Evolutionary conservation across 441 rosid genomes (phyloP).

Genomic region (Erysimum pusillum): DNA sequence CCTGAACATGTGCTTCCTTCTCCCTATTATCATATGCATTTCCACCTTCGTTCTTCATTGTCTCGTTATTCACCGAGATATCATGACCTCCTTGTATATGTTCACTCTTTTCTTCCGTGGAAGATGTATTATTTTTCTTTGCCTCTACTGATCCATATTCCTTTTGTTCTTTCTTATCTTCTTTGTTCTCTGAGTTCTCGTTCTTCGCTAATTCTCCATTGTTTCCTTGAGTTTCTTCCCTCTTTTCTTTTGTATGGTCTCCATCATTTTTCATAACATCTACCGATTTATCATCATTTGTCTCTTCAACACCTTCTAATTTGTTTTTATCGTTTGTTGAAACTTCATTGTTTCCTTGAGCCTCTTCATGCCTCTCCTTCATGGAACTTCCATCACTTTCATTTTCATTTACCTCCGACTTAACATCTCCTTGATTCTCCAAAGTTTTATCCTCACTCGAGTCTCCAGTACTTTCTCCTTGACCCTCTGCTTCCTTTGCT

Average conservation of each 20-base stretch:
- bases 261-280: conserved; percentile 10
- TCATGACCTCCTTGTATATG: not conserved
- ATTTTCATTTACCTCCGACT: not conserved
- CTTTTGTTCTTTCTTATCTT: not conserved
- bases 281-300: not conserved
- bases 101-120: not conserved
- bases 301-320: conserved; percentile 1
- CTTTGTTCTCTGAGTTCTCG: not conserved
- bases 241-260: not conserved
- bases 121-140: not conserved
- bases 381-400: not conserved
- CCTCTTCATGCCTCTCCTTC: not conserved
- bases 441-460: not conserved
- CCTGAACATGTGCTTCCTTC: not conserved
- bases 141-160: not conserved
- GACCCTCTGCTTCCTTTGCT: not conserved
- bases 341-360: not conserved
- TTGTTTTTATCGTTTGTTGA: conserved; percentile 7
- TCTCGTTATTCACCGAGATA: not conserved
- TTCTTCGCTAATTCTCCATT: not conserved
- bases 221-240: not conserved
- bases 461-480: conserved; percentile 14
- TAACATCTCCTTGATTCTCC: conserved; percentile 3
- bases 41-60: not conserved
- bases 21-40: not conserved